A percentile compares a stretch with the other conserved stretches of the same genome.
Conservation (phyloP, 805 yeast species). For the Jamesozyma piceae region DNA sequence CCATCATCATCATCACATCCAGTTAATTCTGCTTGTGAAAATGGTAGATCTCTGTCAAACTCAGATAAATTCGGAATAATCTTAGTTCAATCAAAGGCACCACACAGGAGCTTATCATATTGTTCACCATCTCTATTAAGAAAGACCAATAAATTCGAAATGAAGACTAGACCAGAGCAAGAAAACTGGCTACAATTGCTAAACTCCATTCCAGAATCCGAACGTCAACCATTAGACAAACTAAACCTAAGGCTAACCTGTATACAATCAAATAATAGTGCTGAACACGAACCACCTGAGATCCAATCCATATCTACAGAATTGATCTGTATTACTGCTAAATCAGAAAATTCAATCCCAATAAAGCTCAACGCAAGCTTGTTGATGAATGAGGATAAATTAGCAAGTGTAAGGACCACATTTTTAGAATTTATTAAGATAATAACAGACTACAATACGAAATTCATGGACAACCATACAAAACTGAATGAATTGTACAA, state of each 20-base stretch:
- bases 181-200: constrained; percentile 25
- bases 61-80: constrained; percentile 23
- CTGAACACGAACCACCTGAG: constrained; percentile 22
- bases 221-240: constrained; percentile 17
- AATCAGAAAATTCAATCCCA: constrained; percentile 31
- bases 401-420: constrained; percentile 13
- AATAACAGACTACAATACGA: constrained; percentile 8
- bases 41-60: background rate
- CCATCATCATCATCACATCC: background rate
- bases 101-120: constrained; percentile 29
- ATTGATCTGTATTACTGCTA: constrained; percentile 27
- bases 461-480: constrained; percentile 15
- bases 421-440: constrained; percentile 10
- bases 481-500: constrained; percentile 21
- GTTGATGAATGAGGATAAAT: constrained; percentile 16
- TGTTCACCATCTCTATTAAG: constrained; percentile 28
- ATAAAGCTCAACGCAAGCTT: constrained; percentile 29
- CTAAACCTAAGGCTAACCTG: constrained; percentile 26
- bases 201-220: constrained; percentile 19
- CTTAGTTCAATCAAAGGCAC: constrained; percentile 19
- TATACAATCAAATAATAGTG: constrained; percentile 21
- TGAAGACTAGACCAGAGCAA: constrained; percentile 23
- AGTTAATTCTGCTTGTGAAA: background rate
- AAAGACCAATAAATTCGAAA: constrained; percentile 26
- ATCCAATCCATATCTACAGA: constrained; percentile 20